Evolutionary conservation across 257 asterid species (phyloP).

Genomic region (Nicotiana noctiflora): DNA sequence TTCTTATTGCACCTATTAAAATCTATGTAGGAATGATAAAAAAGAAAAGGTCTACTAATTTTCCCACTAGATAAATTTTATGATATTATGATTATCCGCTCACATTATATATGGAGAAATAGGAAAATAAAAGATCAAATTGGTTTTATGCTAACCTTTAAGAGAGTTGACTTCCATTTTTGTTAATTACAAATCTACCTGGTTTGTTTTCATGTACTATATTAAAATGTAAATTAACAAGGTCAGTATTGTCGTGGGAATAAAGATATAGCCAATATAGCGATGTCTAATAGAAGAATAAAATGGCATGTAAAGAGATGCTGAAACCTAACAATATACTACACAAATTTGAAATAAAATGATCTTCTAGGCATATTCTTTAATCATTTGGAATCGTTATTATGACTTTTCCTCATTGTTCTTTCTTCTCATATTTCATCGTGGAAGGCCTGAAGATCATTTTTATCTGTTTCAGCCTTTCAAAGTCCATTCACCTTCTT

Average conservation of each 20-base stretch:
- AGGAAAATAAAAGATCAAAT: too few relatives aligned
- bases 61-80: too few relatives aligned
- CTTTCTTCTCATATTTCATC: neutral
- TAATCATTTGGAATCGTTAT: neutral
- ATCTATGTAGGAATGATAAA: too few relatives aligned
- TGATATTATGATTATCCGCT: too few relatives aligned
- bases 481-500: too few relatives aligned
- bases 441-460: neutral
- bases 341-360: neutral
- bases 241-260: neutral
- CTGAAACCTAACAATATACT: neutral
- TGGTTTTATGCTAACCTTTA: neutral
- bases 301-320: constrained; percentile 7
- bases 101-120: too few relatives aligned
- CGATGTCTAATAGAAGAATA: constrained; percentile 6
- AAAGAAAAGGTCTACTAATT: too few relatives aligned
- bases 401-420: neutral
- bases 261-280: neutral
- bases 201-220: neutral
- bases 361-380: neutral
- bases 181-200: neutral
- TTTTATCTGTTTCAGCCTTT: too few relatives aligned
- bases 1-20: too few relatives aligned
- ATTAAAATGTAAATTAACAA: neutral
- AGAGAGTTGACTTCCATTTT: constrained; percentile 2